Conservation (phyloP, 2,329 filamentous ascomycete species). For the Phaeophleospora eucalypticola region DNA sequence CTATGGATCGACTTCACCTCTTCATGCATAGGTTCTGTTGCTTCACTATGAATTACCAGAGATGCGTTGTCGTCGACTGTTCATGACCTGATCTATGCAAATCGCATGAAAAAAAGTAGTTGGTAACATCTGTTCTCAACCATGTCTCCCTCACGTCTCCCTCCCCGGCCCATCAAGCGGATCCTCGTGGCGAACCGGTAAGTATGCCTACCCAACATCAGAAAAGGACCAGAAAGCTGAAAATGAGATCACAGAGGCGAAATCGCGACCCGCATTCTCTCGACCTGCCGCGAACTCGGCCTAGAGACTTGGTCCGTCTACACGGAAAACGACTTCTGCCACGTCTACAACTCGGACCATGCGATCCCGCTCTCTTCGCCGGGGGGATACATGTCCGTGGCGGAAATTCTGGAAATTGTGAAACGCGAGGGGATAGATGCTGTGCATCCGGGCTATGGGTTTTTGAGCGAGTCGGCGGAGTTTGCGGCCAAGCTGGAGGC, state of each 20-base stretch:
- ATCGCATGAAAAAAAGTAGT: no score
- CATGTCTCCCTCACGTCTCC: no score
- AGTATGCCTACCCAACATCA: neutral
- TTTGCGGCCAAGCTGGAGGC: constrained; percentile 49
- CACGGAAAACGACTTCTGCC: constrained; percentile 52
- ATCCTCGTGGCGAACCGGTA: constrained; percentile 32
- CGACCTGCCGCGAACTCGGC: constrained; percentile 55
- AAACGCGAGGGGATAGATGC: constrained; percentile 48
- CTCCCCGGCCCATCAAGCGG: no score
- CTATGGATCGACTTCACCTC: constrained; percentile 4
- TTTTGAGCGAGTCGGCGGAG: constrained; percentile 55
- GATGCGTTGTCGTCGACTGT: no score
- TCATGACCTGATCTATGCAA: no score
- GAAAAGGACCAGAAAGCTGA: neutral
- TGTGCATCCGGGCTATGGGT: constrained; percentile 59
- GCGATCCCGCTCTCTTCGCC: constrained; percentile 50
- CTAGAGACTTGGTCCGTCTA: constrained; percentile 56
- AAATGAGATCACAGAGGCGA: constrained; percentile 49
- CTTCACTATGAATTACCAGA: no score
- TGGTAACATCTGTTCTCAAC: no score
- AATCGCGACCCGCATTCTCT: constrained; percentile 59
- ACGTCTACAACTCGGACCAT: constrained; percentile 50
- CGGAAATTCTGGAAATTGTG: constrained; percentile 45
- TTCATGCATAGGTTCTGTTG: neutral
- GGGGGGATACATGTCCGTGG: constrained; percentile 51